Conservation (phyloP, 1,139 yeast species). For the Blastobotrys petasosporus region DNA sequence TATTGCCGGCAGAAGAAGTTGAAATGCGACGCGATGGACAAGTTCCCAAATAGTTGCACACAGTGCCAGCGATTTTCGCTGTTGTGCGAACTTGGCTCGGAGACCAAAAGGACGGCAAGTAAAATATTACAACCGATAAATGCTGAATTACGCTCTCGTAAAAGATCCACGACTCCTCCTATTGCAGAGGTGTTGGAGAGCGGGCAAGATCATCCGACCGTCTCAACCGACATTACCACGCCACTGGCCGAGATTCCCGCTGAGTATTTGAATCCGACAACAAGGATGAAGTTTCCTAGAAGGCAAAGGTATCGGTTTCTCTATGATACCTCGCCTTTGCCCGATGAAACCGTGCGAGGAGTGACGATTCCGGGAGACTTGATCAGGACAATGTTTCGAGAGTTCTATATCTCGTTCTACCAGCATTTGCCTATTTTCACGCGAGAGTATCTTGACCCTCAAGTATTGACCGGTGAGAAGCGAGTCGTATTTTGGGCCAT, state of each 20-base stretch:
- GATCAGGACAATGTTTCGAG: slow-evolving; percentile 12
- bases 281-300: neutral
- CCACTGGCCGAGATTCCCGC: too few species aligned
- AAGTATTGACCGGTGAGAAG: slow-evolving; percentile 11
- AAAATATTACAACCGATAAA: neutral
- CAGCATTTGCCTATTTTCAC: slow-evolving; percentile 18
- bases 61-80: slow-evolving; percentile 16
- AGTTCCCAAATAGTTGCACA: slow-evolving; percentile 22
- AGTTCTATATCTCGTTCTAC: slow-evolving; percentile 14
- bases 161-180: too few species aligned
- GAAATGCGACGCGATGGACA: slow-evolving; percentile 22
- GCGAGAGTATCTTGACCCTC: slow-evolving; percentile 15
- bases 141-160: too few species aligned
- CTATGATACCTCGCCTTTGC: slow-evolving; percentile 1
- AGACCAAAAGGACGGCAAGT: slow-evolving; percentile 1
- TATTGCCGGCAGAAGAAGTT: slow-evolving; percentile 22
- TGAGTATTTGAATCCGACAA: too few species aligned
- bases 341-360: slow-evolving; percentile 1
- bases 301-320: slow-evolving; percentile 5
- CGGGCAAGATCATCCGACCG: too few species aligned
- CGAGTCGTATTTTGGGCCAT: slow-evolving; percentile 20
- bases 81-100: slow-evolving; percentile 20
- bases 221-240: too few species aligned
- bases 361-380: slow-evolving; percentile 10
- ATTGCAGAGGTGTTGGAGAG: neutral